Evolutionary conservation across 2,329 filamentous ascomycete genomes (phyloP).

Genomic region (Ascochyta viciae-villosae): DNA sequence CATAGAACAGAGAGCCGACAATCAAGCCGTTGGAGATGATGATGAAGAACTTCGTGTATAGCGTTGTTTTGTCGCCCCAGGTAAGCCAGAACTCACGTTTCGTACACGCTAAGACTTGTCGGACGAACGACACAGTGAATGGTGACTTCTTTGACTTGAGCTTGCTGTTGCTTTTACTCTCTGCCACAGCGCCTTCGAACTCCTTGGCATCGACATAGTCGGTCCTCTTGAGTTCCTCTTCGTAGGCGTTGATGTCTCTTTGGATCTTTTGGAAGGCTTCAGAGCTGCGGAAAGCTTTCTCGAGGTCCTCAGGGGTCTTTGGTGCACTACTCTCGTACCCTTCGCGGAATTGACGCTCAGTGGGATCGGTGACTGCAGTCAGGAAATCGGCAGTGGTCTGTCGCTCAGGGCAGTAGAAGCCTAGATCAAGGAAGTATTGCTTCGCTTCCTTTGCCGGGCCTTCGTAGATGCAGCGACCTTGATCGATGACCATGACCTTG

Average conservation of each 20-base stretch:
- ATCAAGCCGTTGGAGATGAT: slow-evolving; percentile 77
- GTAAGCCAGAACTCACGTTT: slow-evolving; percentile 81
- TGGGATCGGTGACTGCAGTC: slow-evolving; percentile 76
- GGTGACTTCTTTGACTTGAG: slow-evolving; percentile 72
- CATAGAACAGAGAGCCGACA: slow-evolving; percentile 81
- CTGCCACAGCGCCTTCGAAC: slow-evolving; percentile 70
- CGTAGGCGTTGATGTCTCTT: slow-evolving; percentile 67
- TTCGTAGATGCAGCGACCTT: slow-evolving; percentile 73
- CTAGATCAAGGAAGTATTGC: slow-evolving; percentile 71
- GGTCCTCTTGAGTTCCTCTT: slow-evolving; percentile 63
- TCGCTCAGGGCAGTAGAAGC: slow-evolving; percentile 65
- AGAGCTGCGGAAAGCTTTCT: slow-evolving; percentile 70
- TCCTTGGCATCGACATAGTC: slow-evolving; percentile 67
- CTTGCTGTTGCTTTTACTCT: slow-evolving; percentile 64
- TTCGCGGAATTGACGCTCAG: slow-evolving; percentile 70
- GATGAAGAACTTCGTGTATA: slow-evolving; percentile 78
- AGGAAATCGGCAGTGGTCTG: slow-evolving; percentile 81
- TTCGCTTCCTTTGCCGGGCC: slow-evolving; percentile 67
- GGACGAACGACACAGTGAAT: slow-evolving; percentile 77
- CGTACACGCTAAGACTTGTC: slow-evolving; percentile 73
- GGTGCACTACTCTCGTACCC: slow-evolving; percentile 67
- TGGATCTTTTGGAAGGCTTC: slow-evolving; percentile 66
- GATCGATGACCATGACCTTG: slow-evolving; percentile 79
- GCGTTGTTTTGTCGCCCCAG: slow-evolving; percentile 74
- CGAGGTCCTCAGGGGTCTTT: slow-evolving; percentile 72